Evolutionary conservation across 2,329 filamentous ascomycete species (phyloP).

Genomic region (Purpureocillium lavendulum): DNA sequence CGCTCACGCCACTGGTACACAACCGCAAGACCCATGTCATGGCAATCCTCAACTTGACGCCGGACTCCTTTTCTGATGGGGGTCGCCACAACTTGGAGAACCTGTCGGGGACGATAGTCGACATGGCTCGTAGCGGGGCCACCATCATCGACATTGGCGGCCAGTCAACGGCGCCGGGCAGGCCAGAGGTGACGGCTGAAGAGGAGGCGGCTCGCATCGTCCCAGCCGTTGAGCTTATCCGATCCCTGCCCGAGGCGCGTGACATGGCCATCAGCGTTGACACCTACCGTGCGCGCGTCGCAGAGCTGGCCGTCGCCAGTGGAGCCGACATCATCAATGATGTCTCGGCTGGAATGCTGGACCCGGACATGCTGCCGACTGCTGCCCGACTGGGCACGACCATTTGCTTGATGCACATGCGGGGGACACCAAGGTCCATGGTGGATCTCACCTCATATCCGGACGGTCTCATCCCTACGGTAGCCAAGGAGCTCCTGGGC

Average conservation of each 20-base stretch:
- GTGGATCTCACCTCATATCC: conserved; percentile 59
- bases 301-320: conserved; percentile 62
- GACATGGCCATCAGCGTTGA: conserved; percentile 77
- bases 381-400: conserved; percentile 72
- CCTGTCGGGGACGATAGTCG: conserved; percentile 49
- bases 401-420: conserved; percentile 87
- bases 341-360: conserved; percentile 73
- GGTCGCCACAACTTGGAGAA: conserved; percentile 50
- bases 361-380: conserved; percentile 72
- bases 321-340: conserved; percentile 95
- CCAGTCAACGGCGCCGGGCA: conserved; percentile 79
- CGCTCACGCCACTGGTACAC: conserved; percentile 50
- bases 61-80: conserved; percentile 95
- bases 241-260: conserved; percentile 51
- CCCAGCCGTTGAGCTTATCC: conserved; percentile 69
- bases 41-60: conserved; percentile 91
- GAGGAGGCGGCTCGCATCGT: conserved; percentile 75
- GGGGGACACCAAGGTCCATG: conserved; percentile 81
- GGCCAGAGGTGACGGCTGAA: conserved; percentile 56
- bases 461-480: conserved; percentile 53
- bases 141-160: conserved; percentile 89
- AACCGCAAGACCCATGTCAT: conserved; percentile 69
- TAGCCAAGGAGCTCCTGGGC: conserved; percentile 58
- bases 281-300: conserved; percentile 83
- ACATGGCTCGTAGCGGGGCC: conserved; percentile 61